Conservation (phyloP, 2,329 filamentous ascomycete species). For the Beauveria sp. region DNA sequence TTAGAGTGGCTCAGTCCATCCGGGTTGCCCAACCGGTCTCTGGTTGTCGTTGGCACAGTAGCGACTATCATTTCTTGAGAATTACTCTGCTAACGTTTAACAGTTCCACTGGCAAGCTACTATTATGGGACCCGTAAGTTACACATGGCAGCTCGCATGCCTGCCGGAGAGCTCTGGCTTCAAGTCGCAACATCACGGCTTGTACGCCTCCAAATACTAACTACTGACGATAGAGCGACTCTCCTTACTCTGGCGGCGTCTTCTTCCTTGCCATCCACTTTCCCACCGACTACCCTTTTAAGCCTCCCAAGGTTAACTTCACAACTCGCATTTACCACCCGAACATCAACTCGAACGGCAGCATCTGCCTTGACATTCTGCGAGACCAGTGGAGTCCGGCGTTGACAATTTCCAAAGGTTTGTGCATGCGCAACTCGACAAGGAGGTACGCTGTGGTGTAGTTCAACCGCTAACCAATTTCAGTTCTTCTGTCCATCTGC, state of each 20-base stretch:
- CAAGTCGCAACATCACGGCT: not conserved
- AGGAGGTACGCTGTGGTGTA: not conserved
- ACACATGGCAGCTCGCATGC: slow-evolving; percentile 12
- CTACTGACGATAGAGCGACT: slow-evolving; percentile 63
- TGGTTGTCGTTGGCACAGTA: slow-evolving; percentile 2
- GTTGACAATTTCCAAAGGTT: slow-evolving; percentile 97
- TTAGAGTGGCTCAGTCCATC: slow-evolving; percentile 15
- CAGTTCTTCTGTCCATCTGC: slow-evolving; percentile 96
- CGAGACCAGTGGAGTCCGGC: slow-evolving; percentile 99
- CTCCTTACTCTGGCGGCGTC: slow-evolving; percentile 94
- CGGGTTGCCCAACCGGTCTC: not conserved
- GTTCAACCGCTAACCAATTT: not conserved
- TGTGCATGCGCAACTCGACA: slow-evolving; percentile 15
- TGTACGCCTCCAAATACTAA: slow-evolving; percentile 21
- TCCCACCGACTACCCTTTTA: slow-evolving; percentile 99
- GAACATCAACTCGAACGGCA: slow-evolving; percentile 99
- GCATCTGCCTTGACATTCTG: slow-evolving; percentile 96
- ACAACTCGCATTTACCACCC: slow-evolving; percentile 99
- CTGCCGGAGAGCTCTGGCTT: not conserved
- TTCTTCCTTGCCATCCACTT: slow-evolving; percentile 99
- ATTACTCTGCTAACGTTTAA: slow-evolving; percentile 19
- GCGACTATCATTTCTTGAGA: not conserved
- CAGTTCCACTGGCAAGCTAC: slow-evolving; percentile 99
- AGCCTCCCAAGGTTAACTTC: slow-evolving; percentile 99
- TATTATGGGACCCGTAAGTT: slow-evolving; percentile 96